Base-by-base conservation (phyloP, 495 filamentous ascomycete species). In the Lasiosphaeriaceae sp. region DNA sequence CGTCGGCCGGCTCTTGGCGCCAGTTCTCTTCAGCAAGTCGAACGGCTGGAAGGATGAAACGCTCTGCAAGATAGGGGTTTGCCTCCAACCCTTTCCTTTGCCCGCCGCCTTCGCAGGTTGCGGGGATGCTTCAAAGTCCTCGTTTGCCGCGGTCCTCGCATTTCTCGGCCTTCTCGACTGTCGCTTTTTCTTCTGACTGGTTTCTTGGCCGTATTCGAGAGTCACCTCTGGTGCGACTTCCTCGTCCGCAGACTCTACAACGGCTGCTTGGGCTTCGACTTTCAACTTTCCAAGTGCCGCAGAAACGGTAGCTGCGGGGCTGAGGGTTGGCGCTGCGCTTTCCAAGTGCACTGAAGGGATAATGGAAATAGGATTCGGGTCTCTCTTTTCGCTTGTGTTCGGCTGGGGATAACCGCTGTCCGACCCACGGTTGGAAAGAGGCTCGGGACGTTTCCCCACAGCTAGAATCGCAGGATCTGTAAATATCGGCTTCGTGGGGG, bases 61-160 rank as follows among this genome's bases (percentile, higher is more conserved):
- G 29, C 73, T 83, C 70, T 81, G 87, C 39, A 93, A 77, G 22
- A 94, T 83, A 1, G 90, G 89, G 19, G 90, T 94, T 65, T 93
- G 82, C 59, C 90, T 80, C 90, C 89, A 96, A 29, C 91, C 90
- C 56, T 85, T 86, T 51, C 74, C 80, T 58, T 75, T 80, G 9
- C 73, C 67, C 1, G 64, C 64, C 22, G 56, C 54, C 43, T 65
- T 67, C 23, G 55, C n/a, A 4, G 39, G 48, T 19, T 56, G 51
- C 2, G 69, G 64, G 1, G 62, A 62, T 17, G 55, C 62, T 24
- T 67, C 64, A 1, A 41, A 49, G 14, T 66, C 67, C 17, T 61
- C 65, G n/a, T 55, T 59, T 3, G 47, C 14, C 34, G 35, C 48
- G 17, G 21, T 39, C 51, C 56, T 56, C 19, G 54, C 29, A 22